Base-by-base conservation (phyloP, 2,329 filamentous ascomycete species). In the Lachnellula occidentalis region DNA sequence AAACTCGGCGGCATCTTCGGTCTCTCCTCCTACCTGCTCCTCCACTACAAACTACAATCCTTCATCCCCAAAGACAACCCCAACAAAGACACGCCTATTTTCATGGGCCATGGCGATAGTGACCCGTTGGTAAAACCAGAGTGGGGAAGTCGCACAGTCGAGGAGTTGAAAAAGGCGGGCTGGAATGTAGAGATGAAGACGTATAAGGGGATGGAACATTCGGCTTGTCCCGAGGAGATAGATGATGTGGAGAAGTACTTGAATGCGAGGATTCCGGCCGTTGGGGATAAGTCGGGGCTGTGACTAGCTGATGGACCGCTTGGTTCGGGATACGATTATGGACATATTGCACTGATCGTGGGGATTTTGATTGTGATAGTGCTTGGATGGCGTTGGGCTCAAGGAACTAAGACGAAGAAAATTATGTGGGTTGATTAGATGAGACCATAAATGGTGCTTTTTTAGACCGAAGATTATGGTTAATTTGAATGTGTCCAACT, bases 1-100 rank as follows among this genome's bases (percentile, higher is more conserved):
- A 90, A 90, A 72, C 76, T 97, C 15, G 92, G 84, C n/a, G 92
- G 92, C 59, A 88, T 97, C 60, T 86, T 96, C 59, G 90, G 86
- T 7, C 73, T 97, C 58, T 94, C 88, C 12, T 87, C 83, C 64
- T 97, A 95, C 72, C 73, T 96, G 62, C 78, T 90, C 19, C 76
- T 96, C 46, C 78, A 82, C 59, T 74, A 80, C 58, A 87, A 85
- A 67, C 70, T 90, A 61, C 76, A 79, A 67, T 77, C 78, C 8
- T 74, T 81, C 59, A 70, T 81, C 15, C 76, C 79, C 2, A 74
- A 76, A 61, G 75, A 78, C 24, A 80, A 74, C 61, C 75, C 79
- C 53, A 91, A 90, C 70, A 82, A 85, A 71, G 77, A 87, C 41
- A 96, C 90, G 1, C 88, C 88, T 1, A 84, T 97, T 59, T 89